Evolutionary conservation across 164 flowering plant species (phyloP).

Genomic region (Annona squamosa): DNA sequence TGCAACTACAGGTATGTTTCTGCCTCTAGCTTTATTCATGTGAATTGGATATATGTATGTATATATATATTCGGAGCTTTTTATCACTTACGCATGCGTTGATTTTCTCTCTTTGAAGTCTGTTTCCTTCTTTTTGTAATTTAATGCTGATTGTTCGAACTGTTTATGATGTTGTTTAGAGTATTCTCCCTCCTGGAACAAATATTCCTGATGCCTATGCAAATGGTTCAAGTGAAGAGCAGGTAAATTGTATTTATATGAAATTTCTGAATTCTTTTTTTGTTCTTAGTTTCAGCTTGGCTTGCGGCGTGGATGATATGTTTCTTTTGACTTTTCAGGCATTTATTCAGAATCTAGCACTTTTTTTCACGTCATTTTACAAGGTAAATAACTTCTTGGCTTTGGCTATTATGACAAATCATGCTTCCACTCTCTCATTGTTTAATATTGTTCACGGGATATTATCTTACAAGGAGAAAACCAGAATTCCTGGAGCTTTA

Average conservation of each 20-base stretch:
- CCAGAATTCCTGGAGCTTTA: too few relatives aligned
- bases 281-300: not conserved
- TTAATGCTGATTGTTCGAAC: not conserved
- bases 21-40: not conserved
- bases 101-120: not conserved
- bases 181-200: conserved; percentile 64
- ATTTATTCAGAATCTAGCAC: conserved; percentile 88
- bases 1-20: conserved; percentile 69
- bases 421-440: too few relatives aligned
- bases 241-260: conserved; percentile 29
- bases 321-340: conserved; percentile 43
- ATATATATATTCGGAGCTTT: not conserved
- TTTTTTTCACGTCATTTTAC: conserved; percentile 88
- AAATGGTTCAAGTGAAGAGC: conserved; percentile 82
- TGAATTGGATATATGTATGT: not conserved
- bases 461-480: too few relatives aligned
- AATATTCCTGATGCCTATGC: conserved; percentile 89
- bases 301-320: not conserved
- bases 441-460: too few relatives aligned
- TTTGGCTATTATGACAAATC: not conserved
- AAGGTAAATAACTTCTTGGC: conserved; percentile 42
- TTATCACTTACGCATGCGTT: not conserved
- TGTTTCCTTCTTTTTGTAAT: not conserved
- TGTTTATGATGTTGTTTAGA: conserved; percentile 29
- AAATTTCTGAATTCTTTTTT: not conserved